Conservation (phyloP, 2,329 filamentous ascomycete genomes). For the Helicocarpus griseus region DNA sequence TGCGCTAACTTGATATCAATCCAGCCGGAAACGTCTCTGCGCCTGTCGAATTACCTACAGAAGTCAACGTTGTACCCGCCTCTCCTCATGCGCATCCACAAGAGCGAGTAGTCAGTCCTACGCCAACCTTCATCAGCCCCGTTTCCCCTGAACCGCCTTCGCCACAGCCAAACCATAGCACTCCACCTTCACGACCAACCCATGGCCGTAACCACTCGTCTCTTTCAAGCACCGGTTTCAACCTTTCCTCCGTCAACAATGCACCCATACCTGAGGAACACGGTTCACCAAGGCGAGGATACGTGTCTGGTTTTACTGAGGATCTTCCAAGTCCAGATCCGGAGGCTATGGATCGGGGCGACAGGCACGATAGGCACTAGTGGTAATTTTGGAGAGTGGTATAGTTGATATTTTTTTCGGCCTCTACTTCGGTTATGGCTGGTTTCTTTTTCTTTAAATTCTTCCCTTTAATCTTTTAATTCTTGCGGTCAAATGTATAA, state of each 20-base stretch:
- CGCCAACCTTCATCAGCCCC: conserved; percentile 14
- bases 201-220: conserved; percentile 12
- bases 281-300: conserved; percentile 5
- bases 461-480: background rate
- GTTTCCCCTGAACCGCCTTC: conserved; percentile 11
- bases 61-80: conserved; percentile 9
- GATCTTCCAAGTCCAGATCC: conserved; percentile 6
- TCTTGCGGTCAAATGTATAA: background rate
- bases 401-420: too few species aligned
- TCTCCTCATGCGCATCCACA: conserved; percentile 7
- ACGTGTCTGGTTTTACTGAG: conserved; percentile 14
- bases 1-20: background rate
- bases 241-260: conserved; percentile 8
- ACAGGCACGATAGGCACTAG: background rate
- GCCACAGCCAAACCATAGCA: conserved; percentile 5
- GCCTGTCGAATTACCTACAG: conserved; percentile 11
- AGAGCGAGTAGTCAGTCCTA: conserved; percentile 11
- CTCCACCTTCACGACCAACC: conserved; percentile 4
- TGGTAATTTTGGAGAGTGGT: background rate
- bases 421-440: too few species aligned
- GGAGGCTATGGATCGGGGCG: background rate
- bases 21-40: conserved; percentile 6
- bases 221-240: conserved; percentile 12
- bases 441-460: background rate
- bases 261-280: conserved; percentile 4